These are phyloP conservation scores for Beauveria sp. DNA, from an alignment of 2,329 filamentous ascomycete species.

Conservation along the genomic window DNA sequence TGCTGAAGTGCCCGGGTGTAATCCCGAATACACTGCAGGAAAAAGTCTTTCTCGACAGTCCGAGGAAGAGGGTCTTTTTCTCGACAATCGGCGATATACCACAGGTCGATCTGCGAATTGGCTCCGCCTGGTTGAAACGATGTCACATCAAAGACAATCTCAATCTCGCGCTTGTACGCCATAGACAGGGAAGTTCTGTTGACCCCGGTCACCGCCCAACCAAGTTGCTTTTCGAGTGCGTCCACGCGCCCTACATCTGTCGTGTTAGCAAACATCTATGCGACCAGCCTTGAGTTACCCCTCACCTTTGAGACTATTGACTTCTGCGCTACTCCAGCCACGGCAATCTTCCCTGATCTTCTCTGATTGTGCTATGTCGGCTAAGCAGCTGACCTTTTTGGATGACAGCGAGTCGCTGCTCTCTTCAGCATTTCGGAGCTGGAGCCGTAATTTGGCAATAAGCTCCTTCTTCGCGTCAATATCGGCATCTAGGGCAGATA, in stretches of 20 bases:
- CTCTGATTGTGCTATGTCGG: conserved; percentile 76
- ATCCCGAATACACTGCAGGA: conserved; percentile 64
- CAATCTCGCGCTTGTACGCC: conserved; percentile 63
- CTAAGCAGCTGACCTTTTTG: conserved; percentile 60
- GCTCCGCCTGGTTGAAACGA: conserved; percentile 44
- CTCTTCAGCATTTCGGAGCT: conserved; percentile 60
- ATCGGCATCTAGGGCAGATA: conserved; percentile 57
- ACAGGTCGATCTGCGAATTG: conserved; percentile 57
- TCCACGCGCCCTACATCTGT: conserved; percentile 52
- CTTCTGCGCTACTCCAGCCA: conserved; percentile 80
- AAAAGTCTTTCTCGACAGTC: conserved; percentile 65
- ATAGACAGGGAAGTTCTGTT: conserved; percentile 56
- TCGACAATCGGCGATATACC: conserved; percentile 57
- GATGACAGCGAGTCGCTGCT: conserved; percentile 55
- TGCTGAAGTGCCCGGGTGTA: conserved; percentile 56
- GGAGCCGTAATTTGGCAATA: conserved; percentile 57
- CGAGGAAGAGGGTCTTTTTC: conserved; percentile 46
- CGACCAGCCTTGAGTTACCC: neutral
- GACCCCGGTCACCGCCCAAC: conserved; percentile 65
- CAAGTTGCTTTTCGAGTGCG: conserved; percentile 55
- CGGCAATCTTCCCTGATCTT: conserved; percentile 78
- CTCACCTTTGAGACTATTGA: conserved; percentile 67
- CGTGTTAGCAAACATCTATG: conserved; percentile 27
- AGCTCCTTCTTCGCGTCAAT: conserved; percentile 61
- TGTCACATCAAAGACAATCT: conserved; percentile 62